These are phyloP conservation scores for Microsporum ferrugineum DNA, from an alignment of 2,329 filamentous ascomycete species.

Conservation along the genomic window DNA sequence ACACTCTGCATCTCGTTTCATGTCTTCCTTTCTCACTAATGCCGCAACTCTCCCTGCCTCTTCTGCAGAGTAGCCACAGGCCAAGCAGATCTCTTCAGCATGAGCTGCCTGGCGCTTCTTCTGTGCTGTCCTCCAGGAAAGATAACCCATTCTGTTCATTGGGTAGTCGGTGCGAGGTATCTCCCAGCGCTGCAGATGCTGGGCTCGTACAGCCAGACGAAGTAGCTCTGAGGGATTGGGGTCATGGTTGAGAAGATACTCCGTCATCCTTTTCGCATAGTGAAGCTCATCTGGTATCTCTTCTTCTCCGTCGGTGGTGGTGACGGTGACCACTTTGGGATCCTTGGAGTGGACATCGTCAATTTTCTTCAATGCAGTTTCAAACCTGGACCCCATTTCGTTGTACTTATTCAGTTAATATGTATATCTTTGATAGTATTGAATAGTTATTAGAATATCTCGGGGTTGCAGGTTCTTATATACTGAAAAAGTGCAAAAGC, in stretches of 20 bases:
- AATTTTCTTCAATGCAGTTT: slow-evolving; percentile 52
- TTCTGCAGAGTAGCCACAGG: slow-evolving; percentile 40
- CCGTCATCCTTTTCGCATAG: slow-evolving; percentile 69
- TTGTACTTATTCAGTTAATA: background rate
- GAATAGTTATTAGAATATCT: background rate
- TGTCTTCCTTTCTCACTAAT: slow-evolving; percentile 68
- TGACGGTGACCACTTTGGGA: slow-evolving; percentile 44
- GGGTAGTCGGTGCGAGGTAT: slow-evolving; percentile 63
- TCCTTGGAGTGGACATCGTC: slow-evolving; percentile 61
- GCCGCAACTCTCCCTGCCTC: slow-evolving; percentile 53
- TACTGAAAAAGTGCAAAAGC: background rate
- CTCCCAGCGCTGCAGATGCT: slow-evolving; percentile 80
- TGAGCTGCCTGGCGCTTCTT: slow-evolving; percentile 61
- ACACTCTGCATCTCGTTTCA: slow-evolving; percentile 43
- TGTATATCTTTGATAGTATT: background rate
- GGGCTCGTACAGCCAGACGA: slow-evolving; percentile 66
- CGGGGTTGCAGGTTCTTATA: background rate
- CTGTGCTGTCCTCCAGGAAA: slow-evolving; percentile 64
- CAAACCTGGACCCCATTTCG: slow-evolving; percentile 24
- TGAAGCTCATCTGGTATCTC: slow-evolving; percentile 63
- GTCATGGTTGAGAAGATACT: slow-evolving; percentile 52
- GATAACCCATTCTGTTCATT: slow-evolving; percentile 63
- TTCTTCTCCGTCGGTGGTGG: slow-evolving; percentile 22
- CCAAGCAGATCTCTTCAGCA: slow-evolving; percentile 42
- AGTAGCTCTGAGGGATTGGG: slow-evolving; percentile 56